These are phyloP conservation scores for Carex myosuroides DNA, from an alignment of 176 grass and related monocot species.

Conservation along the genomic window DNA sequence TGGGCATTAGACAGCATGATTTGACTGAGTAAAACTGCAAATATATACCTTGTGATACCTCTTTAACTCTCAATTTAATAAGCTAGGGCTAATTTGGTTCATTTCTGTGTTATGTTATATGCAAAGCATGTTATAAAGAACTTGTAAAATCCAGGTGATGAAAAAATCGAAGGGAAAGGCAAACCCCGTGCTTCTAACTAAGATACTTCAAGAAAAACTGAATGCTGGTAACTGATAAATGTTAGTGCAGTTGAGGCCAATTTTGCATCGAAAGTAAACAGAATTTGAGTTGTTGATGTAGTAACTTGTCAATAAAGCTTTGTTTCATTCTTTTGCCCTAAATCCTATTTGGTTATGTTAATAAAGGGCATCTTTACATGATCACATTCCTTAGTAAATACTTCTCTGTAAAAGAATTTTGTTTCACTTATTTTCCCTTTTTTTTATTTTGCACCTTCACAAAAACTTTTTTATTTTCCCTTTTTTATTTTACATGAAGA, in stretches of 20 bases:
- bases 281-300: neutral
- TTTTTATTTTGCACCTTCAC: neutral
- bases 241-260: neutral
- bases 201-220: constrained; percentile 65
- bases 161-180: constrained; percentile 97
- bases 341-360: neutral
- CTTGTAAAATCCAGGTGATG: constrained; percentile 61
- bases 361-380: neutral
- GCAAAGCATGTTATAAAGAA: neutral
- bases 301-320: constrained; percentile 9
- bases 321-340: neutral
- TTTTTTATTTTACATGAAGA: too few species aligned
- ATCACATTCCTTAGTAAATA: neutral
- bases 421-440: neutral
- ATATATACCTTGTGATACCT: neutral
- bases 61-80: neutral
- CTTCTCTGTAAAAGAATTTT: neutral
- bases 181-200: constrained; percentile 73
- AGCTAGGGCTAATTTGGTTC: neutral
- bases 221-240: constrained; percentile 32
- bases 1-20: neutral
- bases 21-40: neutral
- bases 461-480: neutral
- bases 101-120: neutral
- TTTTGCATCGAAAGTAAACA: neutral